phyloP scores from a whole-genome alignment of 257 asterid species.

The Ocimum tenuiflorum region DNA sequence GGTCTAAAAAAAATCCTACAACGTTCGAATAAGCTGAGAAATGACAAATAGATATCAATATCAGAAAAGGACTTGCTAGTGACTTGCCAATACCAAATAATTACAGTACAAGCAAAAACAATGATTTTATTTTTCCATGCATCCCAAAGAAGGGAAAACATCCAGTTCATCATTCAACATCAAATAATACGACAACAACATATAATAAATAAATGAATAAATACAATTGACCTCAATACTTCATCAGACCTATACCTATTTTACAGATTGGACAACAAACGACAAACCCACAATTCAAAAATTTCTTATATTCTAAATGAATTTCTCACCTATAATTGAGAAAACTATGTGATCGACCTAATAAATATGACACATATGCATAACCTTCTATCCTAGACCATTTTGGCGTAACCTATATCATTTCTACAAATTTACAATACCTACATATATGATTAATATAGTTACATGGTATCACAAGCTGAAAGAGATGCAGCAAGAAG shows the following conservation, averaged over 20 bases:
- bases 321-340: conserved; percentile 14
- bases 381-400: background rate
- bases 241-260: conserved; percentile 19
- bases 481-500: conserved; percentile 76
- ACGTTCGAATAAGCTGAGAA: too few relatives aligned
- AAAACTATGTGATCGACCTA: conserved; percentile 19
- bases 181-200: too few relatives aligned
- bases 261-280: conserved; percentile 18
- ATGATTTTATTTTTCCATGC: too few relatives aligned
- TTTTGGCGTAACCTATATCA: background rate
- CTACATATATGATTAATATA: conserved; percentile 1
- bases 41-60: too few relatives aligned
- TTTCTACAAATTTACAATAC: conserved; percentile 43
- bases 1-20: too few relatives aligned
- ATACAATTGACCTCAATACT: conserved; percentile 23
- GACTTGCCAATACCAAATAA: too few relatives aligned
- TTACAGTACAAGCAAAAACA: too few relatives aligned
- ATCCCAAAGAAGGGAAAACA: too few relatives aligned
- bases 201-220: conserved; percentile 27
- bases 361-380: conserved; percentile 27
- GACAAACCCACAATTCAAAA: conserved; percentile 14
- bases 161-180: too few relatives aligned
- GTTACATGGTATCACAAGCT: conserved; percentile 29
- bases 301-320: conserved; percentile 14
- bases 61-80: too few relatives aligned